Evolutionary conservation across 1,139 yeast species (phyloP).

Genomic region (Magnusiomyces ingens): DNA sequence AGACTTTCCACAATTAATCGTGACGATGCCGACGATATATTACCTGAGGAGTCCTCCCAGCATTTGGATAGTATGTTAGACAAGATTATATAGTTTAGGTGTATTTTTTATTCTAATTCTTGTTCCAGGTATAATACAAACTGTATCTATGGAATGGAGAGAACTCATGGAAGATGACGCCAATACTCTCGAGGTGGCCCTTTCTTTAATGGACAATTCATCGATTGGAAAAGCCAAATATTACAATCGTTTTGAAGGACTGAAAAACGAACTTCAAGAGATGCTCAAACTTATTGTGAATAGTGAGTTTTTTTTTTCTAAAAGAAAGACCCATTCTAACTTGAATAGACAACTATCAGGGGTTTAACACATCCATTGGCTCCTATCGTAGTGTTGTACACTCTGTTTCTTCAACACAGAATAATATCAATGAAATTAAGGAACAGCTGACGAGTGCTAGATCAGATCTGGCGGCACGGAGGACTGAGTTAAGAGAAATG

Average conservation of each 20-base stretch:
- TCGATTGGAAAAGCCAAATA: conserved; percentile 84
- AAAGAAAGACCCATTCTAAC: not conserved
- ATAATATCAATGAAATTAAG: conserved; percentile 45
- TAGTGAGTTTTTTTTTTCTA: conserved; percentile 26
- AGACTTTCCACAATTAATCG: conserved; percentile 10
- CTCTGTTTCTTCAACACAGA: conserved; percentile 51
- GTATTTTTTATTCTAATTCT: not conserved
- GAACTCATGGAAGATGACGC: conserved; percentile 42
- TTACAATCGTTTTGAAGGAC: conserved; percentile 47
- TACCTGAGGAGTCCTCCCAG: conserved; percentile 2
- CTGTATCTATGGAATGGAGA: conserved; percentile 24
- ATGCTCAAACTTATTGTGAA: conserved; percentile 67
- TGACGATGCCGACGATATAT: not conserved
- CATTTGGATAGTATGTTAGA: not conserved
- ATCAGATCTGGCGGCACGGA: conserved; percentile 46
- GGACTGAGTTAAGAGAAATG: conserved; percentile 55
- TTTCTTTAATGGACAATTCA: conserved; percentile 73
- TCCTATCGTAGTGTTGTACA: conserved; percentile 59
- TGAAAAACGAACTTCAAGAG: conserved; percentile 49
- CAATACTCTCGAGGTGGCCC: conserved; percentile 78
- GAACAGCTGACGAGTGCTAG: conserved; percentile 45
- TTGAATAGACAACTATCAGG: conserved; percentile 52
- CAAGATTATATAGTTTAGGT: not conserved
- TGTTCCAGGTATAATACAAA: conserved; percentile 6
- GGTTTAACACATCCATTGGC: conserved; percentile 77